These are phyloP conservation scores for Paramyrothecium sp. DNA, from an alignment of 2,329 filamentous ascomycete species.

Conservation along the genomic window DNA sequence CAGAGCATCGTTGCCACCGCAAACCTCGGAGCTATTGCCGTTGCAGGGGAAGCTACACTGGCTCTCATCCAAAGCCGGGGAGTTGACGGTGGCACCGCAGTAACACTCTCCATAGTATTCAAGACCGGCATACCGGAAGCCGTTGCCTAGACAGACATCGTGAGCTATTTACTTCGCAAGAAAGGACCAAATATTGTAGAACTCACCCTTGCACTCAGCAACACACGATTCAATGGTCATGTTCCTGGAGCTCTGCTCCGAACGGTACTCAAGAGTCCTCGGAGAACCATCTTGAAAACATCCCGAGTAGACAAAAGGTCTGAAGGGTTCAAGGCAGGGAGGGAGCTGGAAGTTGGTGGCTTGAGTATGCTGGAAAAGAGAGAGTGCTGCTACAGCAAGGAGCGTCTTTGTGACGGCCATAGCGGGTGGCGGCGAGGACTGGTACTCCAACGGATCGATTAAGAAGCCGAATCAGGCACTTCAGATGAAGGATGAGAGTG, in stretches of 20 bases:
- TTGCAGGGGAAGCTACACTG: slow-evolving; percentile 58
- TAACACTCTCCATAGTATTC: slow-evolving; percentile 53
- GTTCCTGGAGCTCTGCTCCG: slow-evolving; percentile 29
- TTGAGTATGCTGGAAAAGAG: slow-evolving; percentile 16
- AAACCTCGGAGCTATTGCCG: slow-evolving; percentile 40
- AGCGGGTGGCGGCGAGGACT: background rate
- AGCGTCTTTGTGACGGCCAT: slow-evolving; percentile 1
- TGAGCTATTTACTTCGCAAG: background rate
- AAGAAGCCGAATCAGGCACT: background rate
- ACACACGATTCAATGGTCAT: slow-evolving; percentile 50
- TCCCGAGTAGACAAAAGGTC: slow-evolving; percentile 46
- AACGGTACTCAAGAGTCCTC: slow-evolving; percentile 40
- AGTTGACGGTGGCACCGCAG: slow-evolving; percentile 49
- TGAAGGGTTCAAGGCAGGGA: slow-evolving; percentile 41
- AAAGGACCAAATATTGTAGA: background rate
- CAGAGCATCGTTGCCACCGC: slow-evolving; percentile 46
- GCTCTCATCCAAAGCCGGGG: slow-evolving; percentile 48
- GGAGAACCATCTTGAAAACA: slow-evolving; percentile 41
- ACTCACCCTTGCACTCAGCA: slow-evolving; percentile 46
- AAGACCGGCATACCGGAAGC: slow-evolving; percentile 50
- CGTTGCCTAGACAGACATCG: slow-evolving; percentile 32
- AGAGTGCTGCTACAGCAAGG: background rate
- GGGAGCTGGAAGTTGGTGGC: slow-evolving; percentile 44
- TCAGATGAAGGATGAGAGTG: background rate
- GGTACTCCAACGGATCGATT: background rate